phyloP scores from a whole-genome alignment of 371 early-diverging fungal species.

The Mortierella sp. region DNA sequence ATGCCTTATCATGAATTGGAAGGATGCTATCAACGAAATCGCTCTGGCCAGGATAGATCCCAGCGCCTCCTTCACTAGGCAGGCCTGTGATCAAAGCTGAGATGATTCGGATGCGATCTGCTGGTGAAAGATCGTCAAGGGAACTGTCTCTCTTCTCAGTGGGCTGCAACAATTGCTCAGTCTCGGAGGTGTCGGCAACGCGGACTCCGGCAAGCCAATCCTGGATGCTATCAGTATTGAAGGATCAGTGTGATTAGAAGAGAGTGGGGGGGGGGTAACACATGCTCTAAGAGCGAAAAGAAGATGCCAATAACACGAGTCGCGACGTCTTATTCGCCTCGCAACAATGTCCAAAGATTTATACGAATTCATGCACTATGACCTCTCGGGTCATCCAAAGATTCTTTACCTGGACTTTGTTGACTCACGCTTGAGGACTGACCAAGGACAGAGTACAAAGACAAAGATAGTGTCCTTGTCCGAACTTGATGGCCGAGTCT shows the following conservation, averaged over 20 bases:
- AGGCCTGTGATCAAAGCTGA: conserved; percentile 76
- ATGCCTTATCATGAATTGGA: conserved; percentile 80
- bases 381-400: background rate
- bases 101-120: conserved; percentile 81
- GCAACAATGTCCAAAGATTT: no score
- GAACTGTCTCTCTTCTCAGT: conserved; percentile 28
- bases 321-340: no score
- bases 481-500: conserved; percentile 28
- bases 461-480: conserved; percentile 38
- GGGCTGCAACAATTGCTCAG: conserved; percentile 44
- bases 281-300: no score
- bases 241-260: no score
- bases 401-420: conserved; percentile 31
- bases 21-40: conserved; percentile 76
- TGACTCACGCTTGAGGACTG: conserved; percentile 38
- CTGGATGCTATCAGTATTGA: conserved; percentile 56
- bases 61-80: conserved; percentile 77
- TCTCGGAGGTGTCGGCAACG: conserved; percentile 43
- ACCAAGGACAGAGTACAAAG: conserved; percentile 52
- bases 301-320: no score
- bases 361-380: no score
- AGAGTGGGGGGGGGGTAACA: no score
- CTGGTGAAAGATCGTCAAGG: conserved; percentile 60
- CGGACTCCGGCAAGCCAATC: conserved; percentile 77
- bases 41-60: conserved; percentile 64